Evolutionary conservation across 805 yeast species (phyloP), one percentile per base, ranked within the genome.

Genomic region (Lachancea nothofagi): DNA sequence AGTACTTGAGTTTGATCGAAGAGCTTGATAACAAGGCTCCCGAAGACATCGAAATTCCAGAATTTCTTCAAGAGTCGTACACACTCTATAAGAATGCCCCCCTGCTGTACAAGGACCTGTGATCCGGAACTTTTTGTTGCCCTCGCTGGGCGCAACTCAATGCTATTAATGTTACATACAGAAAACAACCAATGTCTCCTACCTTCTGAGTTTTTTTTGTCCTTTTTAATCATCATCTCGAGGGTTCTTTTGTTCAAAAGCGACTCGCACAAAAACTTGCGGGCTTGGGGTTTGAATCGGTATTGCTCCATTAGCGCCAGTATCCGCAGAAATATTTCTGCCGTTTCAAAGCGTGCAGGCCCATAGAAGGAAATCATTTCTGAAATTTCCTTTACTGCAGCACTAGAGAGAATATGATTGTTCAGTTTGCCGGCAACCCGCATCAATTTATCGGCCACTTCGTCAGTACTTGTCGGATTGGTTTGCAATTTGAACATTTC

Each of bases 221-320:
- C 77, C 36, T 69, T 62, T 52, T 65, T 69, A 25, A 76, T 66
- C 36, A 78, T 48, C 9, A 60, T 59, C 43, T 78, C 85, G 55
- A 82, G 61, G 31, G 78, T 64, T 23, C 65, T 65, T 9, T 71
- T 66, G 46, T 73, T 72, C 39, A 75, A 73, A 47, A 84, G 75
- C 38, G 83, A 62, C 30, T 80, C 89, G 50, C 80, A 72, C 12
- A 87, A 64, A 52, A 78, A 81, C 46, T 76, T 70, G 26, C 95
- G 65, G 14, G 76, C 77, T 3, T 75, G 74, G 38, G 74, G 77
- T 47, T 80, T 74, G 59, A 77, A 83, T 34, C 70, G 72, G 67
- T 62, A 87, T 56, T 59, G 66, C 48, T 69, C 83, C 70, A 70
- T 70, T 51, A 66, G 70, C 40, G 62, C 69, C 61, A 68, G 66